Evolutionary conservation across 306 rosid species (phyloP), one percentile per base, ranked within the genome.

Genomic region (Quillaja saponaria): DNA sequence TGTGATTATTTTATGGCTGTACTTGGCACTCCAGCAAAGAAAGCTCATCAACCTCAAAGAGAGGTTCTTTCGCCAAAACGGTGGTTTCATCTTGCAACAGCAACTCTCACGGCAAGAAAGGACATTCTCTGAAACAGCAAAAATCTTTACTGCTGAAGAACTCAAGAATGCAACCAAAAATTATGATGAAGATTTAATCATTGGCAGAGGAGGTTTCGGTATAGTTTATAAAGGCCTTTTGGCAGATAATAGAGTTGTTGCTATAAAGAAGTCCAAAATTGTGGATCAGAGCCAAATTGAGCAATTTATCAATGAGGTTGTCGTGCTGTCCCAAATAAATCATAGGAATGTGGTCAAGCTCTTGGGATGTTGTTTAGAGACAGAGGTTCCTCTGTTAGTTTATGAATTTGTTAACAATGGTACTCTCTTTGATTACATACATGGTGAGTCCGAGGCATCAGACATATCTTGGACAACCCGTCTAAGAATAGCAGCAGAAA

Each of bases 51-150:
- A 48, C 19, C 34, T 38, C 1, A 75, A 66, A 38, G 69, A 75
- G 25, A 66, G 20, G 6, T 79, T 79, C 38, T 74, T 66, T 34
- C 8, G 15, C 28, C 21, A 40, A 41, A 75, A 80, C 67, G 81
- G 78, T 8, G 78, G 78, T 4, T 4, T 67, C 3, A 2, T 62
- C 19, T 66, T 80, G 39, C 65, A 71, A 6, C 77, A 33, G 2
- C 66, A 44, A 21, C 81, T 75, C 45, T 55, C 68, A 0, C 35
- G 17, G 14, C 44, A 49, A 15, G 48, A 66, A 48, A 47, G 49
- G 44, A 8, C 44, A 1, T 20, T 70, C 7, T 42, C 67, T 40
- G 33, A 6, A 13, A 8, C 47, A 13, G 20, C 57, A 4, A 18
- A 34, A 35, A 63, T 63, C 13, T 63, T 63, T 13, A 63, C 68